Evolutionary conservation across 805 yeast species (phyloP).

Genomic region (Zygoascus bituminiphila): DNA sequence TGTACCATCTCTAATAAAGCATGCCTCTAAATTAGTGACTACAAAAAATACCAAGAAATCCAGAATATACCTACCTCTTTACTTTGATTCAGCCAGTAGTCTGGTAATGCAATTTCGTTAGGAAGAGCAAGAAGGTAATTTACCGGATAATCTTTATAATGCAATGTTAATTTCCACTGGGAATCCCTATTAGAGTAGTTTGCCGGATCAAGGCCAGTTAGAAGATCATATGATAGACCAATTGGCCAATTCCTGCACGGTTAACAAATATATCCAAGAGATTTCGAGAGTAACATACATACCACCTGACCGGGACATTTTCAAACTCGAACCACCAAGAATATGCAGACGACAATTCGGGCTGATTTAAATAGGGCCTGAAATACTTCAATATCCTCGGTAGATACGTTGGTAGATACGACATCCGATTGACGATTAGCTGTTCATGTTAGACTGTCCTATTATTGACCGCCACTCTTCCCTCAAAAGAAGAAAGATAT

Average conservation of each 20-base stretch:
- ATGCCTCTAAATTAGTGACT: no score
- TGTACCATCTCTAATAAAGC: conserved; percentile 61
- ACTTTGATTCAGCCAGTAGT: conserved; percentile 64
- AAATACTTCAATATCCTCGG: conserved; percentile 18
- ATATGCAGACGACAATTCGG: conserved; percentile 12
- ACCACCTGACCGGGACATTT: conserved; percentile 61
- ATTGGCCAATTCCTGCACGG: conserved; percentile 47
- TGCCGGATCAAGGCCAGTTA: conserved; percentile 34
- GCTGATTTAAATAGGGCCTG: conserved; percentile 21
- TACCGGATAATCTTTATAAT: conserved; percentile 36
- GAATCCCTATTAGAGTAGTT: conserved; percentile 7
- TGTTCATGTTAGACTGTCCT: no score
- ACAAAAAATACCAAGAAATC: no score
- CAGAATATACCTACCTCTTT: conserved; percentile 63
- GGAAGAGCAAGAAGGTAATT: conserved; percentile 37
- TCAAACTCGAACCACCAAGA: conserved; percentile 64
- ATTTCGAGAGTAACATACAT: conserved; percentile 3
- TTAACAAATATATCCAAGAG: conserved; percentile 1
- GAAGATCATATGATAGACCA: conserved; percentile 56
- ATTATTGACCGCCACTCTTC: background rate
- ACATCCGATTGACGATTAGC: conserved; percentile 15
- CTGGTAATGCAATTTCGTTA: conserved; percentile 31
- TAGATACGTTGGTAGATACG: conserved; percentile 24
- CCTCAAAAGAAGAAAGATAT: background rate
- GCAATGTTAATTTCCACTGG: conserved; percentile 44